A percentile compares a stretch with the other conserved stretches of the same genome.
phyloP scores from a whole-genome alignment of 805 yeast genomes.

The Diddensiella caesifluorescens region DNA sequence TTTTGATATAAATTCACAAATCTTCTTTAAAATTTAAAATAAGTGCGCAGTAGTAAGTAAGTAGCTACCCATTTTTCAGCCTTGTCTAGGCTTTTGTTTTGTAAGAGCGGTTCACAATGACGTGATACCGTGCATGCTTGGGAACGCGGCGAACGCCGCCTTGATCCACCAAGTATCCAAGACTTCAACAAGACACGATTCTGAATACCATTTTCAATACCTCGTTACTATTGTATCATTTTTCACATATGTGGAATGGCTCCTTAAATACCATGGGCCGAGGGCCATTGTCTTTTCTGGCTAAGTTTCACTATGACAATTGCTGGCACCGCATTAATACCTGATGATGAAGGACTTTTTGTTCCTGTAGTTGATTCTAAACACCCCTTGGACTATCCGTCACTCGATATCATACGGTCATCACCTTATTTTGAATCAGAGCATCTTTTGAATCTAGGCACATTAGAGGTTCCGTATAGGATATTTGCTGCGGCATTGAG shows the following conservation, averaged over 20 bases:
- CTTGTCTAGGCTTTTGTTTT: too few relatives aligned
- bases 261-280: background rate
- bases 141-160: too few relatives aligned
- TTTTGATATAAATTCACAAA: too few relatives aligned
- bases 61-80: too few relatives aligned
- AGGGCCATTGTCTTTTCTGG: constrained; percentile 7
- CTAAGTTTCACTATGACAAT: background rate
- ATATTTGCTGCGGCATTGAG: constrained; percentile 33
- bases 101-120: too few relatives aligned
- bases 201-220: too few relatives aligned
- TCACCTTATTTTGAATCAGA: constrained; percentile 32
- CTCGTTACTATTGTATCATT: background rate
- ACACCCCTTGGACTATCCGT: background rate
- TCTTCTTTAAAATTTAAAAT: too few relatives aligned
- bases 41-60: too few relatives aligned
- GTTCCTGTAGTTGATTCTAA: constrained; percentile 17
- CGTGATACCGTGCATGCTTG: too few relatives aligned
- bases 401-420: constrained; percentile 21
- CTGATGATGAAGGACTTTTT: constrained; percentile 20
- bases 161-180: too few relatives aligned
- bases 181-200: too few relatives aligned
- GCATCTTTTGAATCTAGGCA: constrained; percentile 30
- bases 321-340: constrained; percentile 14
- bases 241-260: background rate
- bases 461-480: constrained; percentile 24